phyloP scores from a whole-genome alignment of 805 yeast genomes.

The Saturnispora mendoncae region DNA sequence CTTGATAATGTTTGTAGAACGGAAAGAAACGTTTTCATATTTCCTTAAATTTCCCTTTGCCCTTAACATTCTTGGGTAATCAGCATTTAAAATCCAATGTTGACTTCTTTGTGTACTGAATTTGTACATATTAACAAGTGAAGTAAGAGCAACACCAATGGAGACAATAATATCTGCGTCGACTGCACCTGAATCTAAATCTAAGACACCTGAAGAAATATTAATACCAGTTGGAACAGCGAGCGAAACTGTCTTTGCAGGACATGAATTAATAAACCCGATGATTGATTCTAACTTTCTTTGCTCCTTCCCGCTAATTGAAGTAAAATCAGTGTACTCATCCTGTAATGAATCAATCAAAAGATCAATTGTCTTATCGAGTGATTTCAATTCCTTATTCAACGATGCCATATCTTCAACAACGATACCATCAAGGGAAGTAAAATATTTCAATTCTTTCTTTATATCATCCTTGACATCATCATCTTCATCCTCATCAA shows the following conservation, averaged over 20 bases:
- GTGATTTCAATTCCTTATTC: constrained; percentile 32
- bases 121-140: constrained; percentile 51
- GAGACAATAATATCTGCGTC: constrained; percentile 52
- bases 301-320: constrained; percentile 40
- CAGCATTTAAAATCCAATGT: constrained; percentile 62
- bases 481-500: constrained; percentile 25
- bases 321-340: constrained; percentile 59
- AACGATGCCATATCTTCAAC: constrained; percentile 31
- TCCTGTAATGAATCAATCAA: constrained; percentile 83
- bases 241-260: constrained; percentile 47
- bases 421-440: constrained; percentile 62
- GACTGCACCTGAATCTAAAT: constrained; percentile 17
- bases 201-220: constrained; percentile 61
- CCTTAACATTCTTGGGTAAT: constrained; percentile 51
- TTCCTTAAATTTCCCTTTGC: constrained; percentile 37
- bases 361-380: constrained; percentile 60
- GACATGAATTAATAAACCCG: constrained; percentile 55
- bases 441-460: constrained; percentile 47
- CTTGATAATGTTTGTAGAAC: neutral
- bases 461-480: constrained; percentile 29
- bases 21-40: constrained; percentile 30
- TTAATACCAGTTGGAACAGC: constrained; percentile 82
- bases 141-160: constrained; percentile 64
- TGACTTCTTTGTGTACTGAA: constrained; percentile 40
- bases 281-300: constrained; percentile 38